Evolutionary conservation across 345 rosid species (phyloP).

Genomic region (Gossypioides kirkii): DNA sequence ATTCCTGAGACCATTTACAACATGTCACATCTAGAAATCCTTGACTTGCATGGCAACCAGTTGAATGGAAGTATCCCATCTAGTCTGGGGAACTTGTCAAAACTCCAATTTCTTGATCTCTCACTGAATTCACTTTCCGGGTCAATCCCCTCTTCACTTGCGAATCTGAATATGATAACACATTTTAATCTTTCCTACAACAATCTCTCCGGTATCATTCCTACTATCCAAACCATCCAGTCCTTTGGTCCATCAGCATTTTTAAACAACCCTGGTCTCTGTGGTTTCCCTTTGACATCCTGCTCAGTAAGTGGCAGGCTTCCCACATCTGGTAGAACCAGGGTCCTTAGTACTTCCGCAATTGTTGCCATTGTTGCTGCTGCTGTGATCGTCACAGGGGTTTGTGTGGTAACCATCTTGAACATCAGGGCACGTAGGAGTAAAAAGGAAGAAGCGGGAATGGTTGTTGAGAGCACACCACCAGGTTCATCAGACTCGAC

Average conservation of each 20-base stretch:
- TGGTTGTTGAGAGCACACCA: slow-evolving; percentile 73
- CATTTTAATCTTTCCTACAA: slow-evolving; percentile 73
- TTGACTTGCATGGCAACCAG: slow-evolving; percentile 63
- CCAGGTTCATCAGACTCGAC: slow-evolving; percentile 58
- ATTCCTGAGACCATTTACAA: slow-evolving; percentile 55
- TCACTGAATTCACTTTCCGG: slow-evolving; percentile 70
- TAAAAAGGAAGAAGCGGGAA: slow-evolving; percentile 41
- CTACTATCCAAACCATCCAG: slow-evolving; percentile 41
- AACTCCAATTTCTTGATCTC: slow-evolving; percentile 55
- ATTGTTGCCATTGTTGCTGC: slow-evolving; percentile 85
- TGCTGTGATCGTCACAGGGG: slow-evolving; percentile 75
- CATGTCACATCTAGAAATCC: slow-evolving; percentile 66
- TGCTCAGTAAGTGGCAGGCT: slow-evolving; percentile 33
- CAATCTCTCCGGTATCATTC: slow-evolving; percentile 71
- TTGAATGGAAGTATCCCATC: slow-evolving; percentile 64
- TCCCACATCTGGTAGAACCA: slow-evolving; percentile 33
- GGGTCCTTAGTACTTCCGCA: slow-evolving; percentile 64
- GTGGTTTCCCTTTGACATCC: slow-evolving; percentile 67
- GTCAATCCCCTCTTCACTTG: slow-evolving; percentile 65
- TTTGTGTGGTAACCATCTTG: slow-evolving; percentile 71
- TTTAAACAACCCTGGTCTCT: slow-evolving; percentile 62
- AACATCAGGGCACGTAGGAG: slow-evolving; percentile 66
- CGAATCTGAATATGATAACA: slow-evolving; percentile 38
- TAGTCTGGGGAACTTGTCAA: slow-evolving; percentile 50
- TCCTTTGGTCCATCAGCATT: slow-evolving; percentile 67